Base-by-base conservation (phyloP, 805 yeast genomes). In the Sugiyamaella floridensis region DNA sequence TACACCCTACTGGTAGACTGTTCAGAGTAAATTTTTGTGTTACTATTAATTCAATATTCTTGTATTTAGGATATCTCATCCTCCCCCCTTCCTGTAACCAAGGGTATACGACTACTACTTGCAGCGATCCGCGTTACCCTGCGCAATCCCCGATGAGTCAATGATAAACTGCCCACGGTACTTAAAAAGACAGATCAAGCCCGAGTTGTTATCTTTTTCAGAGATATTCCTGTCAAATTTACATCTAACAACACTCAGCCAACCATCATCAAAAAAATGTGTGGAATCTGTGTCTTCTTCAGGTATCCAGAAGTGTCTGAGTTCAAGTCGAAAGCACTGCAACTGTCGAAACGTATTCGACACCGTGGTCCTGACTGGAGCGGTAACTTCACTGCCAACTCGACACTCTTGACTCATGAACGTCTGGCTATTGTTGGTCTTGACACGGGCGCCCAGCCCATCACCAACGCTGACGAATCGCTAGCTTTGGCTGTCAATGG, bases 301-400 rank as follows among this genome's bases (percentile, higher is more conserved):
- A 83, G 77, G 71, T 92, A 87, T 67, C 85, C 83, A 43, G 86
- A 89, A 60, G 84, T 86, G 55, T 83, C 84, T 62, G 73, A 76
- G 51, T 93, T 86, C 79, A 92, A 90, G 73, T 80, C 83, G 58
- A 83, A 83, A 67, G 98, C 98, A 45, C 77, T 93, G 57, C 95
- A 88, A 70, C 78, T 88, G 69, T 79, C 98, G 57, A 92, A 89
- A 72, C 65, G 90, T 73, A 85, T 92, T 70, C 84, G 99, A 76
- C 99, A 93, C 74, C 85, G 99, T 74, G 99, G 99, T 66, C 99
- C 99, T 61, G 99, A 93, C 74, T 93, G 99, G 99, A 54, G 55
- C 40, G 99, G 99, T 66, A 89, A 89, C 82, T 69, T 78, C 59
- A 74, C 79, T 60, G 82, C 83, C 67, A 87, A 87, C 83, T 70